phyloP scores from a whole-genome alignment of 441 rosid species.

The Theobroma grandiflorum region DNA sequence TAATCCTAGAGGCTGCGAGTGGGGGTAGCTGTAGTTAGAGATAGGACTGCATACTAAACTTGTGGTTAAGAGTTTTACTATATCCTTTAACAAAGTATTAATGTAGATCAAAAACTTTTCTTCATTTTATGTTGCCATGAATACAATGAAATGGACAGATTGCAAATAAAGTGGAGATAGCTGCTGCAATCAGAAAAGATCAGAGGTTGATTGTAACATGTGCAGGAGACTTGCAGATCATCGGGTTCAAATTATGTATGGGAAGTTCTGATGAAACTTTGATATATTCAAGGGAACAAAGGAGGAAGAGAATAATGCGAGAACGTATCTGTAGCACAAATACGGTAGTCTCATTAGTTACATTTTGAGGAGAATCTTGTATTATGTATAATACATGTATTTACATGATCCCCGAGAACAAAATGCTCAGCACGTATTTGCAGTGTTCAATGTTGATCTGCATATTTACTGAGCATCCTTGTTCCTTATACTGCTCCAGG shows the following conservation, averaged over 20 bases:
- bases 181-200: background rate
- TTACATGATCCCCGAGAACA: conserved; percentile 20
- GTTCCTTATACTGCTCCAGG: background rate
- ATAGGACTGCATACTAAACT: background rate
- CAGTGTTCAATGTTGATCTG: background rate
- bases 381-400: conserved; percentile 26
- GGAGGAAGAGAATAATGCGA: background rate
- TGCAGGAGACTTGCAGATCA: background rate
- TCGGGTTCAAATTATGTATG: background rate
- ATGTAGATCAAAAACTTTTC: background rate
- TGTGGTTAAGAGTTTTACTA: background rate
- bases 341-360: conserved; percentile 3
- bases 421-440: background rate
- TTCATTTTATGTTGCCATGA: background rate
- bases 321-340: conserved; percentile 6
- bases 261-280: background rate
- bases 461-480: background rate
- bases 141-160: background rate
- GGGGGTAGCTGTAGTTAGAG: background rate
- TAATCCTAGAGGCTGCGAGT: background rate
- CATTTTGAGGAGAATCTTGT: conserved; percentile 1
- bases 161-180: background rate
- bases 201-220: background rate
- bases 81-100: background rate
- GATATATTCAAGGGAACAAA: background rate